Evolutionary conservation across 176 grass and related monocot species (phyloP), one percentile per base, ranked within the genome.

Genomic region (Leersia perrieri): DNA sequence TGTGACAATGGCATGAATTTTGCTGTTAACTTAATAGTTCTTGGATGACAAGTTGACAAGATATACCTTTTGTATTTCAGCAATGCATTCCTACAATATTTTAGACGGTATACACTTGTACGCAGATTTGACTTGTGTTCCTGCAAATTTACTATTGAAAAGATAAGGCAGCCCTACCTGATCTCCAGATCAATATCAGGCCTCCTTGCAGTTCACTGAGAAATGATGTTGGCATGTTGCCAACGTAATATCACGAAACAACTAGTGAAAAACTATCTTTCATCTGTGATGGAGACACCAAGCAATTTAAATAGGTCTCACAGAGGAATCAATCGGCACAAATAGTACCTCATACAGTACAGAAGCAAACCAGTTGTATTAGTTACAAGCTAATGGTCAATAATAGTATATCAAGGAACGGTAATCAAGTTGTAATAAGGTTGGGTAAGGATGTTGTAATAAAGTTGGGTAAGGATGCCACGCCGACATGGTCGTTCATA

Each of bases 391-490:
- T 70, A 61, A 31, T 78, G n/a, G 61, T 83, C 68, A 62, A 44
- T 30, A 62, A 44, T 30, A 81, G 42, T 57, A 60, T 66, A 76
- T 22, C 7, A 79, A 42, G 3, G 5, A 67, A 79, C 20, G 32
- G n/a, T 5, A 39, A 61, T 33, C 22, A 16, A 41, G 40, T 30
- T 72, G 51, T 58, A 23, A 81, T 72, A 40, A 20, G 72, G 61
- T 72, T 51, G 68, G 13, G 39, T 20, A 79, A 84, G 62, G 65
- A 83, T 73, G 3, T 65, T 71, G 51, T 42, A 51, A 81, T 76
- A 51, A 18, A 63, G 67, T 65, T 53, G 70, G 20, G 49, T 25
- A 79, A 84, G 62, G 72, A 83, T 73, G 42, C 27, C 2, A 83
- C 66, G 42, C 27, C 2, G 7, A 69, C 38, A 80, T 18, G n/a